Percentiles rank a stretch among this genome's conserved stretches.
phyloP scores from a whole-genome alignment of 352 stramenopile species.

The Pythium rishiriense region DNA sequence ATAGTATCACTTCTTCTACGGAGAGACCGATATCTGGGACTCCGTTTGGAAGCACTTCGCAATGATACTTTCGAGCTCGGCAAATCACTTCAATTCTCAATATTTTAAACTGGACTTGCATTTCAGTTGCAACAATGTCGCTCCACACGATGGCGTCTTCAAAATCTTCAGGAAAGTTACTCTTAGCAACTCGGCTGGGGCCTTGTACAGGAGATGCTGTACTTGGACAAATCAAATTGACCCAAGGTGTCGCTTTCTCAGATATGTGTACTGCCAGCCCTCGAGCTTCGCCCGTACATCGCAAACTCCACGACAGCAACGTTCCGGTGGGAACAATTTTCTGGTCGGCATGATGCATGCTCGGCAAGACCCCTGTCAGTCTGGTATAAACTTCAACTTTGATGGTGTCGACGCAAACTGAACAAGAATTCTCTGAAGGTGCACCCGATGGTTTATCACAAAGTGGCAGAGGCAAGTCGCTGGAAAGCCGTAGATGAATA shows the following conservation, averaged over 20 bases:
- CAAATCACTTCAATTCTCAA: slow-evolving; percentile 44
- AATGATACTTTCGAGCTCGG: slow-evolving; percentile 34
- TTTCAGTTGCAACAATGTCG: slow-evolving; percentile 30
- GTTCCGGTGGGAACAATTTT: neutral
- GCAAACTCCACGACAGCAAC: slow-evolving; percentile 7
- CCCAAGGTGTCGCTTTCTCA: slow-evolving; percentile 12
- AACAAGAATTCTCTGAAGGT: neutral
- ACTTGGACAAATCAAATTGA: neutral
- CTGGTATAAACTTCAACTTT: slow-evolving; percentile 13
- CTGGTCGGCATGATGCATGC: neutral
- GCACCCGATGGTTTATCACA: neutral
- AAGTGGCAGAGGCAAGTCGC: too few species aligned
- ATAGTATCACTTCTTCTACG: slow-evolving; percentile 60
- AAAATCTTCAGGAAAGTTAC: neutral
- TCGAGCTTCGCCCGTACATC: slow-evolving; percentile 16
- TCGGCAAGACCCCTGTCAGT: neutral
- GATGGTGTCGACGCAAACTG: slow-evolving; percentile 2
- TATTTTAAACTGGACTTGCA: slow-evolving; percentile 69
- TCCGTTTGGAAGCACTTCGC: slow-evolving; percentile 44
- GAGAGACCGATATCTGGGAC: slow-evolving; percentile 47
- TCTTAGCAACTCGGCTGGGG: neutral
- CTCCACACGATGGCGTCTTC: neutral
- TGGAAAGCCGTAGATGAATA: neutral
- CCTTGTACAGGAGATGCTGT: neutral
- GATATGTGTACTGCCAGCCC: slow-evolving; percentile 2